Conservation (phyloP, 129 eudicot genomes). For the Artemisia tridentata region DNA sequence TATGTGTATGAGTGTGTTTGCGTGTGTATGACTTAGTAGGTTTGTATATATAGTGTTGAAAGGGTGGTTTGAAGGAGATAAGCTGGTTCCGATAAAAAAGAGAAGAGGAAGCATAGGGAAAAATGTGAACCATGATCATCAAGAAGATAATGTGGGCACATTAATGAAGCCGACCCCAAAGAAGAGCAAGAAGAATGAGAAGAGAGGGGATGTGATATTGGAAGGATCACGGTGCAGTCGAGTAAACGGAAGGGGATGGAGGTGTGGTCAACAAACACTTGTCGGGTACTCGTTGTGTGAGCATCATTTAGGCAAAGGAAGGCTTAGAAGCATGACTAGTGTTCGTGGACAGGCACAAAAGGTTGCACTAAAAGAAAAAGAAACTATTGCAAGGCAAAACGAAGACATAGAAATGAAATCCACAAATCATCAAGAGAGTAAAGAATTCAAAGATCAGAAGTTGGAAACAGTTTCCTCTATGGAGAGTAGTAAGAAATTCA, state of each 20-base stretch:
- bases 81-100: conserved; percentile 55
- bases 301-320: conserved; percentile 90
- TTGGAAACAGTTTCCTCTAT: conserved; percentile 20
- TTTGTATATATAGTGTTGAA: conserved; percentile 24
- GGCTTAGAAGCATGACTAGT: conserved; percentile 58
- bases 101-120: conserved; percentile 43
- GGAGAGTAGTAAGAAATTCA: conserved; percentile 20
- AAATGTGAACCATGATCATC: conserved; percentile 11
- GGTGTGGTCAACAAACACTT: conserved; percentile 81
- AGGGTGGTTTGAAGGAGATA: conserved; percentile 49
- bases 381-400: conserved; percentile 1
- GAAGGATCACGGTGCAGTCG: conserved; percentile 97
- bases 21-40: conserved; percentile 9
- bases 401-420: neutral
- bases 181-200: conserved; percentile 39
- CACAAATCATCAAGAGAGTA: conserved; percentile 6
- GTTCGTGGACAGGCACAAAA: conserved; percentile 22
- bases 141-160: conserved; percentile 17
- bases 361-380: conserved; percentile 23
- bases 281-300: conserved; percentile 86
- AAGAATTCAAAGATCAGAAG: conserved; percentile 20
- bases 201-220: conserved; percentile 61
- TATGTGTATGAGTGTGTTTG: neutral
- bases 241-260: conserved; percentile 93
- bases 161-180: conserved; percentile 21